phyloP scores from a whole-genome alignment of 495 filamentous ascomycete genomes.

The Jackrogersella minutella region DNA sequence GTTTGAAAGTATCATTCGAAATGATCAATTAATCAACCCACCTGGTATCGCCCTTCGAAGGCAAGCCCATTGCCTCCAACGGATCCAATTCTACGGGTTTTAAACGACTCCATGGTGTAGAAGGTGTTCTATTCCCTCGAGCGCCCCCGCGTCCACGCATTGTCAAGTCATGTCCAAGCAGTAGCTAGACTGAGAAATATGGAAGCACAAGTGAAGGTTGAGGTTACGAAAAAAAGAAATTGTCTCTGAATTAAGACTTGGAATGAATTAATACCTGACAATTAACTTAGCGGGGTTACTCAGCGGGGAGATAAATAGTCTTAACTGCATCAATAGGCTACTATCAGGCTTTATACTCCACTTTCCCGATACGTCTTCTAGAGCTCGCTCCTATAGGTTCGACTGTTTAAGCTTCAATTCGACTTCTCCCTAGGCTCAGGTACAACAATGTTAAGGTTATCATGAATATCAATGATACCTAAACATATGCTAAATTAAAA shows the following conservation, averaged over 20 bases:
- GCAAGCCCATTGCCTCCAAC: constrained; percentile 78
- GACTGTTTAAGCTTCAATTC: neutral
- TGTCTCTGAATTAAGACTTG: too few species aligned
- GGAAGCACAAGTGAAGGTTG: neutral
- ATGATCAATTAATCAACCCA: constrained; percentile 41
- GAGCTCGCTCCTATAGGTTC: constrained; percentile 8
- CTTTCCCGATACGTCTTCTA: neutral
- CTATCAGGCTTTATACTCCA: neutral
- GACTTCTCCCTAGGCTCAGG: neutral
- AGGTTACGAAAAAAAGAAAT: neutral
- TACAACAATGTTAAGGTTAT: neutral
- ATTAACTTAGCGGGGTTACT: constrained; percentile 1
- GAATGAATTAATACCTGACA: too few species aligned
- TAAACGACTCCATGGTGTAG: constrained; percentile 71
- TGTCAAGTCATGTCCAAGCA: constrained; percentile 46
- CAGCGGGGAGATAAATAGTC: neutral
- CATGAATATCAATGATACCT: too few species aligned
- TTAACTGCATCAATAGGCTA: neutral
- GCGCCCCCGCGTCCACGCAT: constrained; percentile 48
- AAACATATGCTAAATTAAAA: too few species aligned
- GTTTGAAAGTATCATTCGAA: neutral
- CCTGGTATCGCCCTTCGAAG: constrained; percentile 87
- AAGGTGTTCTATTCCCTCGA: constrained; percentile 56
- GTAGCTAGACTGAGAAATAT: constrained; percentile 1
- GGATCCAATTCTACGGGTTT: constrained; percentile 75